Base-by-base conservation (phyloP, 2,329 filamentous ascomycete species). In the Fusarium buxicola region DNA sequence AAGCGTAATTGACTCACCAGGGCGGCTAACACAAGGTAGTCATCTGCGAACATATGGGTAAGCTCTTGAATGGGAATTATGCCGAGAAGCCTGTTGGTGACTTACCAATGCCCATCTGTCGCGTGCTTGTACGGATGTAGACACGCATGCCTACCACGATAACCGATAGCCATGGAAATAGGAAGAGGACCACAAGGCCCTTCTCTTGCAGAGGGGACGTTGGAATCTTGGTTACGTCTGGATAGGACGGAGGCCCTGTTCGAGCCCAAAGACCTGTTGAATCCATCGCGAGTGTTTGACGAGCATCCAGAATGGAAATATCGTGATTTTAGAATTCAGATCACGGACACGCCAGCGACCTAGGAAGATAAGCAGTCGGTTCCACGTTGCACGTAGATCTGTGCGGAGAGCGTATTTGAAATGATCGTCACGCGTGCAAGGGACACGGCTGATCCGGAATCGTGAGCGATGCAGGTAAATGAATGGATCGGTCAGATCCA, bases 141-240 rank as follows among this genome's bases (percentile, higher is more conserved):
- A 72, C 47, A 10, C 74, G 60, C 41, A 75, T 53, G 2, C 48
- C 41, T 10, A 72, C 67, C 3, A 70, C 41, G 2, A 75, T 38
- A 39, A 73, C 54, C 11, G 74, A 70, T 12, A 77, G 27, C 5
- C 55, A 51, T 1, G 75, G 74, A 13, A 76, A 74, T 40, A 75
- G 53, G 57, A 77, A 75, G 15, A 73, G 63, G 34, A 76, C 61
- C 35, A 71, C 70, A 5, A 76, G 50, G 2, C 68, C 75, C 9
- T 58, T 57, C 8, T 63, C 51, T 40, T 77, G 75, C 12, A 74
- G 69, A n/a, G 72, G 62, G 10, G 74, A 70, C 10, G 74, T 75
- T 2, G 74, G 74, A 8, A 75, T 73, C 35, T 68, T 65, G 27
- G 61, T 52, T 7, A 72, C 69, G 43, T 75, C 61, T 1, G 62